Base-by-base conservation (phyloP, 2,329 filamentous ascomycete genomes). In the Colletotrichum sp. region DNA sequence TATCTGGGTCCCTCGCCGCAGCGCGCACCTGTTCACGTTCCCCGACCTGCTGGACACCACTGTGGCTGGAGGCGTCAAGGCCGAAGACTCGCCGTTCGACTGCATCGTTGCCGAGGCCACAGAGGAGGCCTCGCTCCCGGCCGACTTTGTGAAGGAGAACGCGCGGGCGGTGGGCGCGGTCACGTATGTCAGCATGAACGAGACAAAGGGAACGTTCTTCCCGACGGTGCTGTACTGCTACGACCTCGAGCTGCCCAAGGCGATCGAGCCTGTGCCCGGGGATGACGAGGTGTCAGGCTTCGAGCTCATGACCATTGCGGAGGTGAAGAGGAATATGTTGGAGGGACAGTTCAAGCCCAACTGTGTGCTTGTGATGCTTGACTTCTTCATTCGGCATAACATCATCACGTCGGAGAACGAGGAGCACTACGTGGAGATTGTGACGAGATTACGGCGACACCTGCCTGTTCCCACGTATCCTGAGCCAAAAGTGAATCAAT, bases 211-310 rank as follows among this genome's bases (percentile, higher is more conserved):
- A 18, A 67, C 73, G 4, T 75, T 84, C 8, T 79, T 80, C 34
- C 83, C 83, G 15, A 80, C 79, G n/a, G 82, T 88, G 4, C 81
- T 89, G 32, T 96, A 95, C 82, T 88, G 95, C 6, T 97, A 95
- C 83, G 95, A 98, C 80, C 84, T 97, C 60, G 92, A 95, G 83
- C 85, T 98, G 22, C 84, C 86, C 0, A 75, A 77, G 34, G 89
- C 90, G 57, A 88, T 94, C 6, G 83, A 91, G 34, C 94, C 93
- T 1, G 90, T 88, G 78, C 95, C 95, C 0, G 89, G 91, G 13
- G 95, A 98, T 81, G 92, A 93, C 32, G 95, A 98, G 85, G 95
- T 98, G 1, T 92, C 95, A 76, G 90, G 91, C 76, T 98, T 98
- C 81, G 86, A 90, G 78, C 85, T 96, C 78, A 92, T 93, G 91